Percentiles rank a stretch among this genome's conserved stretches.
phyloP scores from a whole-genome alignment of 805 yeast species.

The Candida michaelii region DNA sequence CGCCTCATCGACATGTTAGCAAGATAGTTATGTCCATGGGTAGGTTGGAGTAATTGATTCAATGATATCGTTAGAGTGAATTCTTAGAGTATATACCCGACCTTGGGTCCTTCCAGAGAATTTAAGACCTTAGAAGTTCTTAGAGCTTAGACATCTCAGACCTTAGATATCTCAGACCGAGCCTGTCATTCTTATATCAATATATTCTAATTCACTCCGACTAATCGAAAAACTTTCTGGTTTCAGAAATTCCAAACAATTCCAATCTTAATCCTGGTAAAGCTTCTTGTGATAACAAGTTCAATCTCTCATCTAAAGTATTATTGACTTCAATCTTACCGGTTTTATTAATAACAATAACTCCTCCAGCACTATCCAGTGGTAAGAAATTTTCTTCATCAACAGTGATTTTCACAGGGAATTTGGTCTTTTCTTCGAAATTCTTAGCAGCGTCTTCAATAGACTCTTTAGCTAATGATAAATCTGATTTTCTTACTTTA shows the following conservation, averaged over 20 bases:
- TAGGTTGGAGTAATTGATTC: too few relatives aligned
- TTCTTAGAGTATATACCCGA: too few relatives aligned
- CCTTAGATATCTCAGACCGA: too few relatives aligned
- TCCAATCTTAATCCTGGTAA: slow-evolving; percentile 92
- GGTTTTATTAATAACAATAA: slow-evolving; percentile 60
- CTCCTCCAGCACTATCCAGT: slow-evolving; percentile 81
- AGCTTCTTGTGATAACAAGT: slow-evolving; percentile 76
- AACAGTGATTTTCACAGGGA: slow-evolving; percentile 53
- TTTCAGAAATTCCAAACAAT: slow-evolving; percentile 77
- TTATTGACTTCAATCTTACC: slow-evolving; percentile 90
- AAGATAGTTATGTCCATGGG: too few relatives aligned
- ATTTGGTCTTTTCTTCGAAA: slow-evolving; percentile 63
- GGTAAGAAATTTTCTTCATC: slow-evolving; percentile 59
- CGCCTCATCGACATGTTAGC: too few relatives aligned
- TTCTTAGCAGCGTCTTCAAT: slow-evolving; percentile 58
- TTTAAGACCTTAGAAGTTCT: too few relatives aligned
- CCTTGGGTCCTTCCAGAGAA: too few relatives aligned
- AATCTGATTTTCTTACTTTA: slow-evolving; percentile 67
- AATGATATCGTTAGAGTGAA: too few relatives aligned
- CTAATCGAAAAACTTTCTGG: slow-evolving; percentile 90
- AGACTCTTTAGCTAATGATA: slow-evolving; percentile 59
- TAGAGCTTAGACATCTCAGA: too few relatives aligned
- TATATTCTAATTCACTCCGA: not conserved
- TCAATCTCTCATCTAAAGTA: slow-evolving; percentile 92
- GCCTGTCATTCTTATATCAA: too few relatives aligned